Percentiles rank a stretch among this genome's conserved stretches.
These are phyloP conservation scores for Fusarium verrucosum DNA, from an alignment of 2,329 filamentous ascomycete species.

Conservation along the genomic window DNA sequence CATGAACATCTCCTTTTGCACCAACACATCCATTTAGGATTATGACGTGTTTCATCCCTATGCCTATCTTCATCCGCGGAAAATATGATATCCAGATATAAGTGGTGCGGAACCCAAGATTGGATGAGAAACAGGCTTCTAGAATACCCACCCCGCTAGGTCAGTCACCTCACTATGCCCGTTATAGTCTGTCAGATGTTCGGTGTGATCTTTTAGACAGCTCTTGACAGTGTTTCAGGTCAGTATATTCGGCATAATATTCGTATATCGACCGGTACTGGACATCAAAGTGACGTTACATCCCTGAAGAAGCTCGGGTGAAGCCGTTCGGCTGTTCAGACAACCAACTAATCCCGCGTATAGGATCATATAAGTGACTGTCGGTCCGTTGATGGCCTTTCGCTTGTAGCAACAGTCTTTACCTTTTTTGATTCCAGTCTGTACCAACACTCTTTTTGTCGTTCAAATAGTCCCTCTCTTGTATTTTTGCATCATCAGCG, in stretches of 20 bases:
- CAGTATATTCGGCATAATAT: background rate
- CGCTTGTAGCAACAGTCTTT: background rate
- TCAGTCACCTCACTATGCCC: background rate
- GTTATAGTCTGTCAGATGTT: background rate
- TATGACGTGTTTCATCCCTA: conserved; percentile 10
- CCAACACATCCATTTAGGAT: conserved; percentile 5
- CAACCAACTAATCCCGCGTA: accelerated
- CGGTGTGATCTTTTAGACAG: background rate
- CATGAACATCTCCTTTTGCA: background rate
- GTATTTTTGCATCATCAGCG: background rate
- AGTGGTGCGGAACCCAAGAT: background rate
- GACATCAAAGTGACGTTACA: background rate
- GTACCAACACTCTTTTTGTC: conserved; percentile 18
- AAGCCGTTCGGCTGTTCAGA: background rate
- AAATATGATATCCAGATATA: background rate
- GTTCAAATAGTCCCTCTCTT: background rate
- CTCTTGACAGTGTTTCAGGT: conserved; percentile 17
- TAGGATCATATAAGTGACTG: background rate
- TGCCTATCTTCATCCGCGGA: background rate
- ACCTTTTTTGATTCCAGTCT: no score
- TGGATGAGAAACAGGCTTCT: background rate
- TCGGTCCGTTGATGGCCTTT: background rate
- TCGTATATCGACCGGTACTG: background rate
- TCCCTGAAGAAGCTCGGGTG: background rate
- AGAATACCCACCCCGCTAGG: background rate